Percentiles rank a stretch among this genome's conserved stretches.
Conservation (phyloP, 208 protist genomes). For the Crithidia fasciculata region DNA sequence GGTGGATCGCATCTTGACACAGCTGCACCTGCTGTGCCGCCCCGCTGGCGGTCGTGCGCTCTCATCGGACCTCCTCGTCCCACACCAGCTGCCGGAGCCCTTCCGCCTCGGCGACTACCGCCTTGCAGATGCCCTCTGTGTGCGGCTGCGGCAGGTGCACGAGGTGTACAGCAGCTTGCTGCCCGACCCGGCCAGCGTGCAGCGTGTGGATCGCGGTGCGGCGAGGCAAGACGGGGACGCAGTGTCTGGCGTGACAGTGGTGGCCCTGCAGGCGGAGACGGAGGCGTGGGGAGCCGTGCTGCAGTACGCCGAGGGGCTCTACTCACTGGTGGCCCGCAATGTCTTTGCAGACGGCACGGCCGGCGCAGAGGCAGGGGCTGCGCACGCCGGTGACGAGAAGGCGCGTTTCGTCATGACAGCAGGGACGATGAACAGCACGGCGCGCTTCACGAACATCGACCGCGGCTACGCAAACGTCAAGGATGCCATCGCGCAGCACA, state of each 20-base stretch:
- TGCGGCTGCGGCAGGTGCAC: constrained; percentile 45
- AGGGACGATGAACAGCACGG: constrained; percentile 40
- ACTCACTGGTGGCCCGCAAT: constrained; percentile 44
- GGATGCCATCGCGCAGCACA: constrained; percentile 17
- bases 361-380: neutral
- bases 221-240: neutral
- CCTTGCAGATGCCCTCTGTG: constrained; percentile 35
- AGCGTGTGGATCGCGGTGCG: neutral
- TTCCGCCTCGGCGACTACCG: constrained; percentile 74
- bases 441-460: constrained; percentile 65
- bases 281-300: constrained; percentile 58
- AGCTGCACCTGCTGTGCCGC: constrained; percentile 24
- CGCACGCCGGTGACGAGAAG: neutral
- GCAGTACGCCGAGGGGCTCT: constrained; percentile 41
- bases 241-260: neutral
- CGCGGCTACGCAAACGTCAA: constrained; percentile 53
- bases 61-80: constrained; percentile 54
- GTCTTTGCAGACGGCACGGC: constrained; percentile 26
- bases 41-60: constrained; percentile 31
- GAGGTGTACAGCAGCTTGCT: constrained; percentile 29
- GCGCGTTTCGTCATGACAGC: neutral
- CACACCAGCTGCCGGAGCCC: constrained; percentile 57
- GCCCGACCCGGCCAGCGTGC: constrained; percentile 10
- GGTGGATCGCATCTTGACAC: constrained; percentile 7
- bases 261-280: constrained; percentile 42